Conservation (phyloP, 768 basidiomycete species). For the Phlebiopsis gigantea region DNA sequence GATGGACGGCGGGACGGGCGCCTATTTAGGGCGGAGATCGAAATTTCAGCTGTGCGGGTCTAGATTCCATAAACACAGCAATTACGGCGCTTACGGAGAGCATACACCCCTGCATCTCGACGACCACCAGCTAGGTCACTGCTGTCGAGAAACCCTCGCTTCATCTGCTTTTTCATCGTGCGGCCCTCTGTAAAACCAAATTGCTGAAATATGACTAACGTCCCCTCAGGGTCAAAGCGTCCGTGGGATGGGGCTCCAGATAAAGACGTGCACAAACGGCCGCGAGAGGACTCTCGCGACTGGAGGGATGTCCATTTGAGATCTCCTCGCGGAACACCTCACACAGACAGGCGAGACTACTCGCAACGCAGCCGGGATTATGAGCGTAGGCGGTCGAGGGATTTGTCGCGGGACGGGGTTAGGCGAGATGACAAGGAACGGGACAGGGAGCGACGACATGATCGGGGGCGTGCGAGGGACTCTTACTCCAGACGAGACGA, state of each 20-base stretch:
- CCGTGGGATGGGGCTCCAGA: slow-evolving; percentile 56
- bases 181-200: slow-evolving; percentile 73
- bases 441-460: slow-evolving; percentile 22
- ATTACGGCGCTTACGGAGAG: neutral
- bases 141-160: neutral
- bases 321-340: slow-evolving; percentile 24
- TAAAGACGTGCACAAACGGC: slow-evolving; percentile 45
- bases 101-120: neutral
- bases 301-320: slow-evolving; percentile 69
- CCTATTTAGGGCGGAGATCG: too few species aligned
- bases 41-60: too few species aligned
- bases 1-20: too few species aligned
- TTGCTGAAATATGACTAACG: slow-evolving; percentile 65
- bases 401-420: slow-evolving; percentile 26
- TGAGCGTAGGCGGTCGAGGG: slow-evolving; percentile 28
- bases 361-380: slow-evolving; percentile 31
- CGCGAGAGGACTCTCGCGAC: slow-evolving; percentile 46
- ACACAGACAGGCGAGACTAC: slow-evolving; percentile 27
- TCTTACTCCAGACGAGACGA: slow-evolving; percentile 28
- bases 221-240: slow-evolving; percentile 80
- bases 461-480: slow-evolving; percentile 21
- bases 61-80: too few species aligned
- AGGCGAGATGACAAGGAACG: slow-evolving; percentile 33
- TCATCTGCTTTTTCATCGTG: slow-evolving; percentile 52
- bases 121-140: neutral